Conservation (phyloP, 352 stramenopile species). For the Phytophthora sojae region DNA sequence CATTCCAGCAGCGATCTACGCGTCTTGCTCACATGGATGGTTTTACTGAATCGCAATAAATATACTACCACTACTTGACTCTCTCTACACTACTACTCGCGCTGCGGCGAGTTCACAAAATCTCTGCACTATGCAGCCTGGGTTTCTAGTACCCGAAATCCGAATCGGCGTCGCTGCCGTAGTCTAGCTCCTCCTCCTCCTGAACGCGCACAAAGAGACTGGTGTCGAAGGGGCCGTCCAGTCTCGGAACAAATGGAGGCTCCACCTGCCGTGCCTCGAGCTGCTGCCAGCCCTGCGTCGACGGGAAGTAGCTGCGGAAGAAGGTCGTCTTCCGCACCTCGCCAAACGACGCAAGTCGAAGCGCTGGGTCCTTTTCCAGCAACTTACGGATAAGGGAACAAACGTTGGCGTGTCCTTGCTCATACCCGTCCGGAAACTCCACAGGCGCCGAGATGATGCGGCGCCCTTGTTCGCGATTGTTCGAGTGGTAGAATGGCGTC, state of each 20-base stretch:
- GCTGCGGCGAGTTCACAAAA: slow-evolving; percentile 22
- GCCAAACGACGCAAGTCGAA: slow-evolving; percentile 51
- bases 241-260: slow-evolving; percentile 66
- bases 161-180: slow-evolving; percentile 54
- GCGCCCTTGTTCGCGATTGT: slow-evolving; percentile 72
- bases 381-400: slow-evolving; percentile 55
- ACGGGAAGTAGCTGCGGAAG: slow-evolving; percentile 61
- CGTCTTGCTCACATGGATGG: background rate
- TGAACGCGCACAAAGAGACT: slow-evolving; percentile 62
- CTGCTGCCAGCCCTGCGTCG: slow-evolving; percentile 50
- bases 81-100: slow-evolving; percentile 33
- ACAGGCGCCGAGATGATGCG: slow-evolving; percentile 70
- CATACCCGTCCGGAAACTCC: slow-evolving; percentile 62
- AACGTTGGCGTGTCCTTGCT: slow-evolving; percentile 45
- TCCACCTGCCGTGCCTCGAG: slow-evolving; percentile 46
- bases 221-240: slow-evolving; percentile 69
- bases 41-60: slow-evolving; percentile 33
- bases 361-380: slow-evolving; percentile 57
- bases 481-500: slow-evolving; percentile 91
- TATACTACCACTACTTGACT: slow-evolving; percentile 38
- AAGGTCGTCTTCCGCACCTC: slow-evolving; percentile 55
- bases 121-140: slow-evolving; percentile 35
- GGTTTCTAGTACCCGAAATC: slow-evolving; percentile 46
- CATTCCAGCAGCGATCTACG: background rate
- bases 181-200: slow-evolving; percentile 49